These are phyloP conservation scores for Nitzschia inconspicua DNA, from an alignment of 108 stramenopile genomes.

Conservation along the genomic window DNA sequence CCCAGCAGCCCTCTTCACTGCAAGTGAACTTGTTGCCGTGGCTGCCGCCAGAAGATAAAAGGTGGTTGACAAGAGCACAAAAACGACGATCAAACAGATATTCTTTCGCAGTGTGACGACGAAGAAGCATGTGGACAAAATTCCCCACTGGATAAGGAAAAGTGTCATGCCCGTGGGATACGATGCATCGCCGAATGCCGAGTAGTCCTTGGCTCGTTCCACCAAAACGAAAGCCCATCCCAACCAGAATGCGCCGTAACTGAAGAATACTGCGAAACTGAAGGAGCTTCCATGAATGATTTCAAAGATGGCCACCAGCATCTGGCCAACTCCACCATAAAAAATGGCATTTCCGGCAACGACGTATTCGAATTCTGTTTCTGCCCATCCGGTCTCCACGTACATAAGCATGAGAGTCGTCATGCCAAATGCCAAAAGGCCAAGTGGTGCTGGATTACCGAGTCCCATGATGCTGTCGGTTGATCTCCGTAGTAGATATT, in stretches of 20 bases:
- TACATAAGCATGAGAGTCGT: conserved; percentile 4
- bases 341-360: not conserved
- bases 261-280: not conserved
- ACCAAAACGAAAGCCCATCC: not conserved
- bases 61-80: conserved; percentile 8
- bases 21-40: not conserved
- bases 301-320: conserved; percentile 11
- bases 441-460: conserved; percentile 5
- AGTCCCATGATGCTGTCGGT: too few relatives aligned
- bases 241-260: conserved; percentile 2
- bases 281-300: not conserved
- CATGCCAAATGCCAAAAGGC: not conserved
- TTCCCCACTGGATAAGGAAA: conserved; percentile 1
- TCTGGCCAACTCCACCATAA: conserved; percentile 3
- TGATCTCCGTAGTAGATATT: too few relatives aligned
- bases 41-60: conserved; percentile 14
- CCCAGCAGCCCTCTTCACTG: conserved; percentile 17
- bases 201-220: not conserved
- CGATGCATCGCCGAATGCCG: not conserved
- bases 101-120: conserved; percentile 22
- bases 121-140: conserved; percentile 3
- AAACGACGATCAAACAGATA: conserved; percentile 4
- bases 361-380: not conserved
- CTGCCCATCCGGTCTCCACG: conserved; percentile 1
- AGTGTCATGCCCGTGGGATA: not conserved